These are phyloP conservation scores for Dendryphion nanum DNA, from an alignment of 2,329 filamentous ascomycete species.

Conservation along the genomic window DNA sequence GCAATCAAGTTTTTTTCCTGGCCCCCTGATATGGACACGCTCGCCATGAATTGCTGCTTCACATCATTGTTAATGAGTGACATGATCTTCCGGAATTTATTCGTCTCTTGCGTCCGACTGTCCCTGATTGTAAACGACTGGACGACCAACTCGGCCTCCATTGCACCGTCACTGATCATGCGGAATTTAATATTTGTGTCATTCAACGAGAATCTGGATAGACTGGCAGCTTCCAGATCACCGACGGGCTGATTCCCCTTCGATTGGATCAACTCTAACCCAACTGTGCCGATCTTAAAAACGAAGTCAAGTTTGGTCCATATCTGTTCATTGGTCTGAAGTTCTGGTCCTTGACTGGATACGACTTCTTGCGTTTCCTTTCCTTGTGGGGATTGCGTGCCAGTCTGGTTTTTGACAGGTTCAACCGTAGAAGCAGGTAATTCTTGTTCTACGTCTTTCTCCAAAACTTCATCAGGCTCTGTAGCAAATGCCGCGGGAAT, in stretches of 20 bases:
- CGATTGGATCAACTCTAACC: slow-evolving; percentile 80
- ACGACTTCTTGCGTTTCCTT: slow-evolving; percentile 50
- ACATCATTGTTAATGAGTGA: slow-evolving; percentile 91
- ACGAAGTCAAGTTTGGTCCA: slow-evolving; percentile 95
- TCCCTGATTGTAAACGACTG: slow-evolving; percentile 94
- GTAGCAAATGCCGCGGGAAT: slow-evolving; percentile 84
- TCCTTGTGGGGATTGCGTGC: slow-evolving; percentile 32
- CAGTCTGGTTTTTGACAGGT: slow-evolving; percentile 46
- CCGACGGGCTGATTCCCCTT: slow-evolving; percentile 75
- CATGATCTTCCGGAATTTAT: slow-evolving; percentile 98
- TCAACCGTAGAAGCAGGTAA: slow-evolving; percentile 59
- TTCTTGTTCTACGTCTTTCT: slow-evolving; percentile 72
- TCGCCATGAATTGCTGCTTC: slow-evolving; percentile 96
- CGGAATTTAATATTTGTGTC: slow-evolving; percentile 88
- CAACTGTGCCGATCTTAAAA: slow-evolving; percentile 85
- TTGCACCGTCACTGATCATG: slow-evolving; percentile 85
- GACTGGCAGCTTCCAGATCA: slow-evolving; percentile 72
- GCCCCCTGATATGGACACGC: slow-evolving; percentile 85
- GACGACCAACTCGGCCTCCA: slow-evolving; percentile 91
- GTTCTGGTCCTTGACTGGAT: slow-evolving; percentile 59
- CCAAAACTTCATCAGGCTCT: slow-evolving; percentile 64
- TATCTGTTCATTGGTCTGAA: slow-evolving; percentile 64
- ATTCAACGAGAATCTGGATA: slow-evolving; percentile 93
- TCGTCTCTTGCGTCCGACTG: slow-evolving; percentile 81
- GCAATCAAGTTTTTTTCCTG: slow-evolving; percentile 79